Base-by-base conservation (phyloP, 176 grass and related monocot species). In the Thinopyrum elongatum region DNA sequence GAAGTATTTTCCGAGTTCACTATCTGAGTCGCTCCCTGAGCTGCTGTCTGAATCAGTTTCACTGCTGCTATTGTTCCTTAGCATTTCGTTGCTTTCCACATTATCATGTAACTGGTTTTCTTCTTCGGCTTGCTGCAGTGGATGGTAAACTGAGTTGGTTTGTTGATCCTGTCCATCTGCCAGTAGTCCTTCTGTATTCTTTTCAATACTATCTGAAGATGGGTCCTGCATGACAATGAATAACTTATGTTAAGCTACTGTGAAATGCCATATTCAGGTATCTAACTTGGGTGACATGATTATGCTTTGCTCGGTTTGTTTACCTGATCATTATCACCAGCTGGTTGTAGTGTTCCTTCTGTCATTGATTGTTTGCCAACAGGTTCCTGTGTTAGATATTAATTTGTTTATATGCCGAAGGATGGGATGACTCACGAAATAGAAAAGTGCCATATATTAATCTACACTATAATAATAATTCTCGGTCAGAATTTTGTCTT, bases 21-120 rank as follows among this genome's bases (percentile, higher is more conserved):
- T 26, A 82, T 82, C 80, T 33, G 64, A 82, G 28, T 70, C 80
- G 15, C 65, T 34, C 80, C 80, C 80, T 69, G 80, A 69, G 80
- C 44, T 82, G 80, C 44, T 69, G 21, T 26, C 65, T 35, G 80
- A 82, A 82, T 70, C 80, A 15, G 12, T 55, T 82, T n/a, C 80
- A 7, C 80, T 82, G 29, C 64, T 82, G 66, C 64, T 69, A 82
- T 70, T n/a, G 46, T 69, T n/a, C 4, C 65, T 70, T 35, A 67
- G 30, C 7, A 22, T 68, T 82, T 70, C 80, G 25, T 67, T 69
- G 65, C 21, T 70, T 82, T 82, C 80, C 64, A 70, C 28, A 82
- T 35, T 82, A 70, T 55, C 44, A 82, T 55, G 64, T 34, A 68
- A 69, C n/a, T 68, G 28, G 63, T 68, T 81, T 67, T 81, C 63